A percentile compares a stretch with the other conserved stretches of the same genome.
Evolutionary conservation across 1,139 yeast genomes (phyloP).

Genomic region (Candida pseudoviswanathii): DNA sequence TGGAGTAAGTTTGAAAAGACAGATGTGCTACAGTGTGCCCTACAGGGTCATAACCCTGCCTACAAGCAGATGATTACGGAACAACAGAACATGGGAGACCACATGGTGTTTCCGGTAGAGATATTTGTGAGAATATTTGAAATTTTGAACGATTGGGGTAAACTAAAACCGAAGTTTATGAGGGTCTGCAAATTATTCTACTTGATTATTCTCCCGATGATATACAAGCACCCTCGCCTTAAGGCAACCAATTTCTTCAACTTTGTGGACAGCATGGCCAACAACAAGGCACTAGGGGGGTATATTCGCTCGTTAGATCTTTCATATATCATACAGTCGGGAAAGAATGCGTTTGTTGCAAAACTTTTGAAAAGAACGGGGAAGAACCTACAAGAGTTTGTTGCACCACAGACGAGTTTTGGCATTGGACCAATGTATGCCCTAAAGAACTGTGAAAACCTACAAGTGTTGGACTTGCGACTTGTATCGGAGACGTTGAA

Average conservation of each 20-base stretch:
- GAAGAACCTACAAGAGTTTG: conserved; percentile 59
- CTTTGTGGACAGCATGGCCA: conserved; percentile 72
- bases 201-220: conserved; percentile 54
- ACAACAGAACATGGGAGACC: conserved; percentile 15
- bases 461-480: conserved; percentile 75
- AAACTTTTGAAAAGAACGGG: conserved; percentile 77
- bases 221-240: conserved; percentile 66
- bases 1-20: conserved; percentile 48
- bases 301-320: conserved; percentile 64
- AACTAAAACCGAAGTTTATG: conserved; percentile 53
- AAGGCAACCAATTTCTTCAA: conserved; percentile 65
- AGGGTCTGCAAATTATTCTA: conserved; percentile 67
- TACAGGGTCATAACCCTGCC: conserved; percentile 22
- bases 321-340: conserved; percentile 80
- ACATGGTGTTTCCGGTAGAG: conserved; percentile 58
- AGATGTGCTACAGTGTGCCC: conserved; percentile 43
- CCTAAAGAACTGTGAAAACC: conserved; percentile 64
- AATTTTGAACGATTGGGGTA: conserved; percentile 34
- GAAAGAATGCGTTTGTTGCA: conserved; percentile 91
- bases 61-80: conserved; percentile 18
- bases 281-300: conserved; percentile 42
- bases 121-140: conserved; percentile 55
- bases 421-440: conserved; percentile 87
- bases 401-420: conserved; percentile 94
- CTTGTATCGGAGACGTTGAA: conserved; percentile 90